Evolutionary conservation across 371 early-diverging fungal genomes (phyloP).

Genomic region (Mucor lusitanicus): DNA sequence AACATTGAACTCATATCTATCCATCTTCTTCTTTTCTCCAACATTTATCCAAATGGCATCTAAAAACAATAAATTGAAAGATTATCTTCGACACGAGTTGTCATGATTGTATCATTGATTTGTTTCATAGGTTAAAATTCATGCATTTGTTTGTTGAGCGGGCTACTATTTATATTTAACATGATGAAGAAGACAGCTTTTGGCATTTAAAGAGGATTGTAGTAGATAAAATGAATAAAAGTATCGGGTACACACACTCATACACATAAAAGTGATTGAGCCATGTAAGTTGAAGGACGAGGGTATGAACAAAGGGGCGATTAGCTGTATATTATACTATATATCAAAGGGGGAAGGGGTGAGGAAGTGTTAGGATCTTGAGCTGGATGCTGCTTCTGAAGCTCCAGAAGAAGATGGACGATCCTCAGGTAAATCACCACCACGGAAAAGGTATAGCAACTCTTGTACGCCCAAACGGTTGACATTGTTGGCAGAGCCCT

Average conservation of each 20-base stretch:
- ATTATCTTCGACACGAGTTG: neutral
- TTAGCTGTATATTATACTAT: neutral
- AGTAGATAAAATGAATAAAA: too few species aligned
- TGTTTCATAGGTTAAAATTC: neutral
- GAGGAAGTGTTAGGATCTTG: neutral
- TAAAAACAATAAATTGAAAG: neutral
- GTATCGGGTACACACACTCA: neutral
- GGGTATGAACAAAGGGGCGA: neutral
- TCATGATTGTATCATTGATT: neutral
- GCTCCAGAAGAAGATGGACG: neutral
- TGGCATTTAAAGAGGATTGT: too few species aligned
- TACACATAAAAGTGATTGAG: neutral
- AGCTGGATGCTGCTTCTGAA: neutral
- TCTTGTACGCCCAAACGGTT: constrained; percentile 43
- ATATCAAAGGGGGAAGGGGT: neutral
- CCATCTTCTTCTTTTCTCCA: too few species aligned
- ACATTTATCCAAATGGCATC: too few species aligned
- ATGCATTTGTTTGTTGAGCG: too few species aligned
- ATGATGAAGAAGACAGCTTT: too few species aligned
- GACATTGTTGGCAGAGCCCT: constrained; percentile 25
- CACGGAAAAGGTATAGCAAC: constrained; percentile 47
- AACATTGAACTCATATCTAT: too few species aligned
- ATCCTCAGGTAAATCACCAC: constrained; percentile 21
- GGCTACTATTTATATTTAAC: too few species aligned
- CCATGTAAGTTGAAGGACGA: neutral